Evolutionary conservation across 2,329 filamentous ascomycete genomes (phyloP).

Genomic region (Botrytis pseudocinerea): DNA sequence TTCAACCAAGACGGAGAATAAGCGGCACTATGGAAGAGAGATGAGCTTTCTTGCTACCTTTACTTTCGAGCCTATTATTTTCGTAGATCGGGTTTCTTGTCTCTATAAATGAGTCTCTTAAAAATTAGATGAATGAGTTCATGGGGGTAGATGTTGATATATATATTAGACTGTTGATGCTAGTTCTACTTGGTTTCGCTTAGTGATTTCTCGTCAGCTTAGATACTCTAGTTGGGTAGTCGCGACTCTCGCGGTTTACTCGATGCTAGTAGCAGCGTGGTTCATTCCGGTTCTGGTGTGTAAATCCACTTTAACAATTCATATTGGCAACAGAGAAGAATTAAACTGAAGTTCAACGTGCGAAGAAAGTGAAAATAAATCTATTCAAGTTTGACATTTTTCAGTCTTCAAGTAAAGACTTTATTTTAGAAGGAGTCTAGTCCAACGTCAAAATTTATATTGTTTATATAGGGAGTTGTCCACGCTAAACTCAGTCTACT

Average conservation of each 20-base stretch:
- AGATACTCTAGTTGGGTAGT: background rate
- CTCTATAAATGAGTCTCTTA: too few species aligned
- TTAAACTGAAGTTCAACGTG: background rate
- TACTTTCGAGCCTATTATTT: accelerated
- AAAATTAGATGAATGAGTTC: background rate
- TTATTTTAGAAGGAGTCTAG: accelerated
- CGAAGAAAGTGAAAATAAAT: background rate
- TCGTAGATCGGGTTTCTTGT: background rate
- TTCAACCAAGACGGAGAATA: too few species aligned
- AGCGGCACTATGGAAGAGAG: too few species aligned
- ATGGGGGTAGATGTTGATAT: background rate
- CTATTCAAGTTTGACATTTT: background rate
- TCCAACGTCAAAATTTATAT: background rate
- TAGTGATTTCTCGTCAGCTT: background rate
- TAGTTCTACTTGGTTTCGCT: background rate
- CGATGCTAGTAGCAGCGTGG: background rate
- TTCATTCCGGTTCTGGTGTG: background rate
- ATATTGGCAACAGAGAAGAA: background rate
- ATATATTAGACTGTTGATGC: background rate
- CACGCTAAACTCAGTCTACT: background rate
- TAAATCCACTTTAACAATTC: background rate
- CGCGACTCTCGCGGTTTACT: background rate
- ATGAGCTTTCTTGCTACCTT: background rate
- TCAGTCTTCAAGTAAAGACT: background rate
- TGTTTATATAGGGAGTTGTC: background rate